Evolutionary conservation across 192 early-diverging fungal species (phyloP).

Genomic region (Coemansia sp.): DNA sequence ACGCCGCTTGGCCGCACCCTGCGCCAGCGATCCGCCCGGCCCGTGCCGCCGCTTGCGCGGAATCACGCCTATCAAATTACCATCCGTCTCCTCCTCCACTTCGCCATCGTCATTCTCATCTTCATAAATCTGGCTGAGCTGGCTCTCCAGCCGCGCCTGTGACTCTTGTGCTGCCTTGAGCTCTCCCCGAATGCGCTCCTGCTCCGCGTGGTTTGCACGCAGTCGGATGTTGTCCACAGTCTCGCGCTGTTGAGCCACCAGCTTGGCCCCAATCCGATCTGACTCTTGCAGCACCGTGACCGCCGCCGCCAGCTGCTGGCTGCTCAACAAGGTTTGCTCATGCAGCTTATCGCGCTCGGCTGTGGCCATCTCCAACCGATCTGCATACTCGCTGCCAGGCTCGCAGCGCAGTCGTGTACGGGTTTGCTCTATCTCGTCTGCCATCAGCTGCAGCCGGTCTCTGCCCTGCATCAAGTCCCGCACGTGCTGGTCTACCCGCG

Average conservation of each 20-base stretch:
- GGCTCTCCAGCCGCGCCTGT: slow-evolving; percentile 29
- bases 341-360: slow-evolving; percentile 45
- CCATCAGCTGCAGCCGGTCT: slow-evolving; percentile 39
- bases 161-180: slow-evolving; percentile 25
- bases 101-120: slow-evolving; percentile 7
- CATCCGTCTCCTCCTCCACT: neutral
- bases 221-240: slow-evolving; percentile 38
- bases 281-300: slow-evolving; percentile 52
- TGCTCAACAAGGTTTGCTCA: slow-evolving; percentile 25
- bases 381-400: slow-evolving; percentile 20
- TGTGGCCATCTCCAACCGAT: slow-evolving; percentile 29
- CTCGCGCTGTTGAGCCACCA: slow-evolving; percentile 43
- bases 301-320: slow-evolving; percentile 40
- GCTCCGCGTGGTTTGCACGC: slow-evolving; percentile 30
- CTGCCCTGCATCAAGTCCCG: slow-evolving; percentile 28
- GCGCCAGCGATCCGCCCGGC: slow-evolving; percentile 1
- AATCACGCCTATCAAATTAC: slow-evolving; percentile 7
- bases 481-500: slow-evolving; percentile 25
- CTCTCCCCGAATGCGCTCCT: slow-evolving; percentile 43
- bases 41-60: slow-evolving; percentile 33
- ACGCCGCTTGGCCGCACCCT: slow-evolving; percentile 13
- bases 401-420: slow-evolving; percentile 25
- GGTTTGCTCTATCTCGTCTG: slow-evolving; percentile 29
- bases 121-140: slow-evolving; percentile 34
- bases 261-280: slow-evolving; percentile 39